These are phyloP conservation scores for Priceomyces melissophilus DNA, from an alignment of 805 yeast genomes.

Conservation along the genomic window DNA sequence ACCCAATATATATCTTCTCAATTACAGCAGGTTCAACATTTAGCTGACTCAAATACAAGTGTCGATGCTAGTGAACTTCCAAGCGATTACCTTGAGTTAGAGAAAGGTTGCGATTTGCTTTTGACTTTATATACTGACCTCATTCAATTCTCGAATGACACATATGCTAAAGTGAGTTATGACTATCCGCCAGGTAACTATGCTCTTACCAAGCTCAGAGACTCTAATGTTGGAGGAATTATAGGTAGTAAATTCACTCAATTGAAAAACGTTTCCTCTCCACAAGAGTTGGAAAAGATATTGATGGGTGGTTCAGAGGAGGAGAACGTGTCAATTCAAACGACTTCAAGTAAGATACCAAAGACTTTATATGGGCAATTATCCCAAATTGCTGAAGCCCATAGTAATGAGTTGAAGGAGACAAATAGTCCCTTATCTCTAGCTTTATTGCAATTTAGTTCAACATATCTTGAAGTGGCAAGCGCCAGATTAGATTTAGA, in stretches of 20 bases:
- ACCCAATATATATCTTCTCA: slow-evolving; percentile 58
- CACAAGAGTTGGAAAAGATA: slow-evolving; percentile 63
- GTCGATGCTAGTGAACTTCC: slow-evolving; percentile 73
- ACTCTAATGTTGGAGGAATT: slow-evolving; percentile 61
- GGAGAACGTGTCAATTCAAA: slow-evolving; percentile 24
- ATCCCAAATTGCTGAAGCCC: slow-evolving; percentile 50
- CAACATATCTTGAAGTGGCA: slow-evolving; percentile 60
- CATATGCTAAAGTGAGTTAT: slow-evolving; percentile 71
- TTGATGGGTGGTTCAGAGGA: slow-evolving; percentile 26
- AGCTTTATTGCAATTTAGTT: slow-evolving; percentile 53
- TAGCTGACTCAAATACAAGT: slow-evolving; percentile 33
- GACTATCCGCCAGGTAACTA: slow-evolving; percentile 72
- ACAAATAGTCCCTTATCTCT: slow-evolving; percentile 48
- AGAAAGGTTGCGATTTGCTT: slow-evolving; percentile 62
- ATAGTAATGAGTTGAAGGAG: slow-evolving; percentile 45
- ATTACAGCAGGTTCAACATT: slow-evolving; percentile 50
- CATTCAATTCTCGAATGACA: slow-evolving; percentile 41
- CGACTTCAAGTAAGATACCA: slow-evolving; percentile 43
- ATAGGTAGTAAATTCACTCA: slow-evolving; percentile 55
- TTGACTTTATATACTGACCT: slow-evolving; percentile 55
- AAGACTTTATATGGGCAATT: slow-evolving; percentile 75
- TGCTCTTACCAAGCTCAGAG: slow-evolving; percentile 52
- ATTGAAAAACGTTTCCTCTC: slow-evolving; percentile 59
- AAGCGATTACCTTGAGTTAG: slow-evolving; percentile 65
- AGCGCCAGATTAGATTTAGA: slow-evolving; percentile 70